These are phyloP conservation scores for Neohortaea acidophila DNA, from an alignment of 495 filamentous ascomycete species.

Conservation along the genomic window DNA sequence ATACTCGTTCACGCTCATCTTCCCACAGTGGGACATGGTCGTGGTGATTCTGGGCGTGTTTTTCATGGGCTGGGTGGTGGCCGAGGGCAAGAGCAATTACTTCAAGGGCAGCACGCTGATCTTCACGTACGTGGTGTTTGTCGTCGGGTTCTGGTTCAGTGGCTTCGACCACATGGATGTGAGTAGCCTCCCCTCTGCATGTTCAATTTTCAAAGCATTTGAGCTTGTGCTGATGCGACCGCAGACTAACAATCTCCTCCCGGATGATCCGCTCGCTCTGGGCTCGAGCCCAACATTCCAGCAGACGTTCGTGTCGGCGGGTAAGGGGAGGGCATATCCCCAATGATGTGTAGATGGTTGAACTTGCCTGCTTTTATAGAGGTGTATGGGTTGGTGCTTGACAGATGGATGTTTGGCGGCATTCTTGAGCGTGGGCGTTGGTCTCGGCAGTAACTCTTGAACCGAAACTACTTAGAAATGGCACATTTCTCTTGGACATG, in stretches of 20 bases:
- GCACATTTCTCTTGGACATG: too few relatives aligned
- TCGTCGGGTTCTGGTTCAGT: conserved; percentile 82
- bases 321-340: conserved; percentile 18
- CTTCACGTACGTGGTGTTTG: conserved; percentile 81
- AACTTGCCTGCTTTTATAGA: too few relatives aligned
- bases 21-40: conserved; percentile 98
- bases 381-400: too few relatives aligned
- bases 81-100: conserved; percentile 92
- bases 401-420: too few relatives aligned
- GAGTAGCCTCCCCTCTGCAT: conserved; percentile 4
- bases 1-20: conserved; percentile 84
- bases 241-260: conserved; percentile 26
- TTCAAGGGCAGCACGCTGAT: conserved; percentile 90
- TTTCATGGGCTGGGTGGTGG: conserved; percentile 91
- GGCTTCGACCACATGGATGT: conserved; percentile 50
- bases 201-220: too few relatives aligned
- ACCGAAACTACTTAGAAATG: too few relatives aligned
- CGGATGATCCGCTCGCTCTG: conserved; percentile 54
- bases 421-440: not conserved
- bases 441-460: too few relatives aligned
- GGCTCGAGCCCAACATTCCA: conserved; percentile 22
- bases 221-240: not conserved
- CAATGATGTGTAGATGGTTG: too few relatives aligned
- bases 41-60: conserved; percentile 97
- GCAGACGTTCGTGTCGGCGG: conserved; percentile 40